Evolutionary conservation across 2,329 filamentous ascomycete genomes (phyloP), one percentile per base, ranked within the genome.

Genomic region (Dothiorella sarmentorum): DNA sequence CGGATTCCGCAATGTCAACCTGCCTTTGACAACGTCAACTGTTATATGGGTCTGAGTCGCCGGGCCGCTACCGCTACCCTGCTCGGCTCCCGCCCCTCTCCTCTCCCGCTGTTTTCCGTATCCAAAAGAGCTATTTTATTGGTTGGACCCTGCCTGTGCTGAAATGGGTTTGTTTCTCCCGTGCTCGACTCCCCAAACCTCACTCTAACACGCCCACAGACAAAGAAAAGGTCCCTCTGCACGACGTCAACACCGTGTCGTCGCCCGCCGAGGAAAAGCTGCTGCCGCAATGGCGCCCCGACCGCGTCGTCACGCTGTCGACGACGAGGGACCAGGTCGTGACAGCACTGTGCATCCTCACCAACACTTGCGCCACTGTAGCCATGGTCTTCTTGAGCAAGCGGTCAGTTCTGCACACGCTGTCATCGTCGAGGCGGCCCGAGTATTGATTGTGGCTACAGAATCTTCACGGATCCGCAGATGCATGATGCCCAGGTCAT

Each of bases 381-480:
- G 70, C 70, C 29, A 64, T 78, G 44, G 75, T 78, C 24, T 78
- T 78, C 64, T 61, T 78, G 60, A 78, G 76, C 61, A 78, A 78
- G 66, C 71, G 71, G 45, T 51, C 26, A 37, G 45, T 75, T 76
- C 71, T 38, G 66, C 49, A 29, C n/a, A 17, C 13, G 4, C 15
- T 17, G 6, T n/a, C 22, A 15, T 9, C n/a, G n/a, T n/a, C n/a
- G n/a, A n/a, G n/a, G n/a, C n/a, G n/a, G n/a, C n/a, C n/a, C n/a
- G 22, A 11, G 33, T 20, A 2, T 10, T 45, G n/a, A 43, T 24
- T 63, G 7, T 7, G 18, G 4, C 6, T 3, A 22, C 18, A 78
- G 75, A 51, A 75, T 76, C 22, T 76, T 78, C 64, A 72, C 68
- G 64, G 75, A 78, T 62, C 63, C 68, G 40, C 75, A 78, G 61